Evolutionary conservation across 176 grass and related monocot genomes (phyloP).

Genomic region (Aegilops longissima): DNA sequence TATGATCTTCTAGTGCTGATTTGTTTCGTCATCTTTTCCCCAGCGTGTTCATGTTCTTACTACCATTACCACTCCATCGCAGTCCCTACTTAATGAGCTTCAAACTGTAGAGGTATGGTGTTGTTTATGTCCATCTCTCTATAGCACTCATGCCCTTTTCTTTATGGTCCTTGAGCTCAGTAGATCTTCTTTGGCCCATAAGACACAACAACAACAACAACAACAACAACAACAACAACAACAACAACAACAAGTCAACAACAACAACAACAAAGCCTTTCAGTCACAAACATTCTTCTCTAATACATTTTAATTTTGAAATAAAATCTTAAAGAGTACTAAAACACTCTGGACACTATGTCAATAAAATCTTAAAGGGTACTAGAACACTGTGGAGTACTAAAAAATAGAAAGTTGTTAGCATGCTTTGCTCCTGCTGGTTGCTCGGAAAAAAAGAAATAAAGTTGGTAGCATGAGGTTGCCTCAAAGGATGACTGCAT

Average conservation of each 20-base stretch:
- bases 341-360: background rate
- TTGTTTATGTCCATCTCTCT: slow-evolving; percentile 10
- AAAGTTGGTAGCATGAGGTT: background rate
- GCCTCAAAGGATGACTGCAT: background rate
- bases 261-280: too few relatives aligned
- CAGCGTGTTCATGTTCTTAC: slow-evolving; percentile 94
- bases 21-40: slow-evolving; percentile 16
- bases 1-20: slow-evolving; percentile 35
- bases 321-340: background rate
- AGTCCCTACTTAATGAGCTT: slow-evolving; percentile 92
- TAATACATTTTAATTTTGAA: background rate
- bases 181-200: background rate
- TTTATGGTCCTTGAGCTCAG: background rate
- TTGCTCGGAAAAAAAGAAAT: background rate
- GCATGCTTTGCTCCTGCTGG: background rate
- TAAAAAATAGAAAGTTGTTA: background rate
- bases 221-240: too few relatives aligned
- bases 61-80: slow-evolving; percentile 90
- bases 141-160: background rate
- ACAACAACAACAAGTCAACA: too few relatives aligned
- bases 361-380: background rate
- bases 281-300: background rate
- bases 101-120: slow-evolving; percentile 84
- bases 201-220: too few relatives aligned
- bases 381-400: background rate